Evolutionary conservation across 2,329 filamentous ascomycete genomes (phyloP).

Genomic region (Fusarium irregulare): DNA sequence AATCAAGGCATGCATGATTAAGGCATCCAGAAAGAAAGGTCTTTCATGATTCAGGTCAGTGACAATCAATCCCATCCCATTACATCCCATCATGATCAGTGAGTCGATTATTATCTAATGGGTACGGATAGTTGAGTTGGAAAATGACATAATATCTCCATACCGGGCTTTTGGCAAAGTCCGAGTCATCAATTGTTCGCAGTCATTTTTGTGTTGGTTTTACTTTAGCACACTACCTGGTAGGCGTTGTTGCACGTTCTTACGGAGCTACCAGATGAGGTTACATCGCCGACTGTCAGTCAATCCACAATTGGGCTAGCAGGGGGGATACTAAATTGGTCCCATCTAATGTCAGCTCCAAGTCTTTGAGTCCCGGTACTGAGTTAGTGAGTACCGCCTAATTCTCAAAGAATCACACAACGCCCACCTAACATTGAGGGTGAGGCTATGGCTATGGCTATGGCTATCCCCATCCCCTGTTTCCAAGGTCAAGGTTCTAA

Average conservation of each 20-base stretch:
- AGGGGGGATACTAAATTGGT: background rate
- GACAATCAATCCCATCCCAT: too few relatives aligned
- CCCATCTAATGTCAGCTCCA: background rate
- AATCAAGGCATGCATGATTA: background rate
- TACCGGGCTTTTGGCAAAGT: background rate
- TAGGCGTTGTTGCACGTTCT: background rate
- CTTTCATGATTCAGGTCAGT: background rate
- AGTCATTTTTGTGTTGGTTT: background rate
- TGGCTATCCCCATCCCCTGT: background rate
- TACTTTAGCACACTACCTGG: background rate
- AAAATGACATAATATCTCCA: constrained; percentile 5
- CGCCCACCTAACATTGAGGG: background rate
- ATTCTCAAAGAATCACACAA: background rate
- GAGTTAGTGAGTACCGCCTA: background rate
- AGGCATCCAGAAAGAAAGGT: background rate
- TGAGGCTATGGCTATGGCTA: background rate
- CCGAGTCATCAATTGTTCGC: background rate
- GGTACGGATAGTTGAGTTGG: background rate
- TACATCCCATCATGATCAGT: background rate
- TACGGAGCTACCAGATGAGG: constrained; percentile 14
- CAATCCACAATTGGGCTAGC: background rate
- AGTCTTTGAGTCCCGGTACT: background rate
- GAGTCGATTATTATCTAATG: background rate
- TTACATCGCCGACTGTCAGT: constrained; percentile 21
- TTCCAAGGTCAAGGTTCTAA: background rate